Base-by-base conservation (phyloP, 768 basidiomycete species). In the Cubamyces lactineus region DNA sequence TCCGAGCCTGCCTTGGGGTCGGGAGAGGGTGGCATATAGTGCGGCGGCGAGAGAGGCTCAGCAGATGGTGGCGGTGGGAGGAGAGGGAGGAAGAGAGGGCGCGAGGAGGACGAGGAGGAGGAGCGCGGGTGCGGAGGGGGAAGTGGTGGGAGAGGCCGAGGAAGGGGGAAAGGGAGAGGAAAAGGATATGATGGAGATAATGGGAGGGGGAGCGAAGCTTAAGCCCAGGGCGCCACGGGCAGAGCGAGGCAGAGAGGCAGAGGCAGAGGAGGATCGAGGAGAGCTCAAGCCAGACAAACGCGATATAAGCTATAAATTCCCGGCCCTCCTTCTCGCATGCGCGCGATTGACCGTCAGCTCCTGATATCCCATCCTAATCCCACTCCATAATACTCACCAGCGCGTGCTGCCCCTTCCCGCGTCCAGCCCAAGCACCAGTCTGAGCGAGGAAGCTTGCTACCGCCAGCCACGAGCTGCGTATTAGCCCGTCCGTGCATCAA, bases 1-100 rank as follows among this genome's bases (percentile, higher is more conserved):
- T 73, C 63, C 66, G 79, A 76, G 73, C 68, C 71, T 42, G 76
- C 73, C 59, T 74, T 76, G 52, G 77, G 69, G 62, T 72, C 63
- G 65, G 66, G 64, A 61, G 73, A 72, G 62, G 65, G 62, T 28
- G 73, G 73, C 66, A 72, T 74, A 53, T 30, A 62, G 42, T 51
- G 47, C 24, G 12, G 50, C 34, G 57, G 59, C 57, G 57, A 43
- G 53, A 41, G 26, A 6, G 53, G 24, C 28, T 30, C 8, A 30
- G 41, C 16, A 16, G 61, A 53, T 64, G 62, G 62, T 41, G 65
- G 49, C 28, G 28, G 52, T 39, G 62, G 62, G 55, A 57, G 49
- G 57, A 58, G 59, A 34, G 59, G 60, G 61, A 45, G 59, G 54
- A 42, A 47, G 61, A 19, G 45, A 46, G 45, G 47, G 8, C 28